A percentile compares a stretch with the other conserved stretches of the same genome.
Conservation (phyloP, 495 filamentous ascomycete species). For the Jackrogersella multiformis region DNA sequence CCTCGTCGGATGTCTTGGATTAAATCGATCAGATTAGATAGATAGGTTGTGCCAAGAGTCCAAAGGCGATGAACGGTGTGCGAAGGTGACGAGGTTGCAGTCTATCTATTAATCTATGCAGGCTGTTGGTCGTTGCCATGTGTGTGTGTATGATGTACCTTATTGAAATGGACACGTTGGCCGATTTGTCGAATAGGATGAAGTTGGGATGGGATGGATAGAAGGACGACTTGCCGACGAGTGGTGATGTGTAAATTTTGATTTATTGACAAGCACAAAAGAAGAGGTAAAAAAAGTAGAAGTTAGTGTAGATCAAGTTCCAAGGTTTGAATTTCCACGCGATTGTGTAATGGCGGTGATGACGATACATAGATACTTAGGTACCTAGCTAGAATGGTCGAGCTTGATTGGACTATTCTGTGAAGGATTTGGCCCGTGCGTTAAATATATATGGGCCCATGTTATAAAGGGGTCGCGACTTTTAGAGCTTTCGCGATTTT, state of each 20-base stretch:
- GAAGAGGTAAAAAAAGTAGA: too few relatives aligned
- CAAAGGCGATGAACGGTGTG: slow-evolving; percentile 1
- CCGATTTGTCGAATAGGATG: not conserved
- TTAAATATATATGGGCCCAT: not conserved
- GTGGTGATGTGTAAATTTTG: slow-evolving; percentile 13
- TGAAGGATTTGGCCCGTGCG: not conserved
- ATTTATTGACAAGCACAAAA: slow-evolving; percentile 18
- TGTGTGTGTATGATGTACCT: not conserved
- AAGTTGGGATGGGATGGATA: slow-evolving; percentile 1
- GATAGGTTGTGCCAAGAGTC: slow-evolving; percentile 1
- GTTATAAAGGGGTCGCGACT: not conserved
- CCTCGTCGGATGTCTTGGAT: not conserved
- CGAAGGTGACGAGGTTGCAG: not conserved
- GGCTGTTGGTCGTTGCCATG: not conserved
- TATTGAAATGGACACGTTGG: slow-evolving; percentile 13
- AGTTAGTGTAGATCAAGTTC: slow-evolving; percentile 15
- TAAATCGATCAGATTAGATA: slow-evolving; percentile 6
- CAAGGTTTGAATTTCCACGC: slow-evolving; percentile 23
- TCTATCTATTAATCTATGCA: not conserved
- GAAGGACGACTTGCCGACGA: not conserved
- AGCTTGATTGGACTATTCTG: not conserved
- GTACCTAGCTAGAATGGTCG: slow-evolving; percentile 8
- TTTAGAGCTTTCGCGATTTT: not conserved
- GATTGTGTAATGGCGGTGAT: slow-evolving; percentile 39
- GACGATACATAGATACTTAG: slow-evolving; percentile 27